These are phyloP conservation scores for Rubia balearica DNA, from an alignment of 305 asterid genomes.

Conservation along the genomic window DNA sequence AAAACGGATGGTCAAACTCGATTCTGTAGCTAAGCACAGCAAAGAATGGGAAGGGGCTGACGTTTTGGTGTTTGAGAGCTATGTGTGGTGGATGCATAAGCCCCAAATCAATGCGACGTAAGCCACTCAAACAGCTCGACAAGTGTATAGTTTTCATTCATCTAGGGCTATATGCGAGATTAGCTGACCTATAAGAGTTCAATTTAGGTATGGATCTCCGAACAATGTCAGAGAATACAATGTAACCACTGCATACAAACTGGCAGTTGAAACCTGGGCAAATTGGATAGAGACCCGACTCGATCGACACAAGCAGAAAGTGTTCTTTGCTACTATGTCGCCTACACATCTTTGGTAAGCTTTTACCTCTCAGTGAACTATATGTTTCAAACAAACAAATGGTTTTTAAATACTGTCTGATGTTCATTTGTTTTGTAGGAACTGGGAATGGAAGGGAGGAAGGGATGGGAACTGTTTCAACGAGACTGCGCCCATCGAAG, in stretches of 20 bases:
- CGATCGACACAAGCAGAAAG: constrained; percentile 38
- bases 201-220: constrained; percentile 45
- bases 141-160: neutral
- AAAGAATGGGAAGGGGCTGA: constrained; percentile 69
- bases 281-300: constrained; percentile 28
- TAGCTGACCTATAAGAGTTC: neutral
- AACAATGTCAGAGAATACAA: constrained; percentile 49
- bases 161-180: neutral
- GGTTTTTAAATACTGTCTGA: neutral
- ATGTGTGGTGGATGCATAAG: constrained; percentile 95
- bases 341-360: constrained; percentile 90
- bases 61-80: constrained; percentile 72
- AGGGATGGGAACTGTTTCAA: constrained; percentile 70
- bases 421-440: constrained; percentile 38
- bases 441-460: constrained; percentile 90
- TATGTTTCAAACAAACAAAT: neutral
- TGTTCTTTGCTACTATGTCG: constrained; percentile 79
- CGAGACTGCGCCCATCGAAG: constrained; percentile 58
- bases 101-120: constrained; percentile 79
- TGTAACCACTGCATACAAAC: constrained; percentile 35
- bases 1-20: constrained; percentile 71
- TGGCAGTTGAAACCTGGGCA: constrained; percentile 35
- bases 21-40: constrained; percentile 65
- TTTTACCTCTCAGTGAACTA: neutral
- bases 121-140: constrained; percentile 11